Conservation (phyloP, 768 basidiomycete genomes). For the Sarcodon sp. region DNA sequence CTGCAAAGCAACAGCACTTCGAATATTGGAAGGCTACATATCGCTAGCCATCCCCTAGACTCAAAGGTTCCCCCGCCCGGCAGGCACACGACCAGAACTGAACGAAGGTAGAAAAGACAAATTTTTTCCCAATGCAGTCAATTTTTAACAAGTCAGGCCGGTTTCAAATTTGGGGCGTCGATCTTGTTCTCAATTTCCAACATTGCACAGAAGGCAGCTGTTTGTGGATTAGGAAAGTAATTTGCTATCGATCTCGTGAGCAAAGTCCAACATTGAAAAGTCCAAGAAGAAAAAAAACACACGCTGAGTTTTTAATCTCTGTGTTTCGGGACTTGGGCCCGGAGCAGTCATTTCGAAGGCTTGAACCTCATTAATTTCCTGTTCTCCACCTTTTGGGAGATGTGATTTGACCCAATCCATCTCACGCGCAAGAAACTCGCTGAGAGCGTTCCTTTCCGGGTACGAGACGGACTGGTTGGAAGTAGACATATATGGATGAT, state of each 20-base stretch:
- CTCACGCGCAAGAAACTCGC: slow-evolving; percentile 43
- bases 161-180: slow-evolving; percentile 1
- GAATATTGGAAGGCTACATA: too few species aligned
- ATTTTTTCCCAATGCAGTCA: too few species aligned
- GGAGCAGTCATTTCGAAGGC: slow-evolving; percentile 57
- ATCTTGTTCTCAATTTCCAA: slow-evolving; percentile 68
- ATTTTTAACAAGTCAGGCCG: too few species aligned
- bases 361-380: slow-evolving; percentile 44
- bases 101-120: too few species aligned
- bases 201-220: slow-evolving; percentile 73
- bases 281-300: slow-evolving; percentile 10
- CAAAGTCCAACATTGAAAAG: background rate
- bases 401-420: slow-evolving; percentile 57
- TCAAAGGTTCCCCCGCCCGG: too few species aligned
- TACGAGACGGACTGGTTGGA: slow-evolving; percentile 33
- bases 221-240: slow-evolving; percentile 83
- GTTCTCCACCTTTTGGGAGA: slow-evolving; percentile 18
- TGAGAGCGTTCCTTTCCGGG: slow-evolving; percentile 39
- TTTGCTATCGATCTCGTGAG: slow-evolving; percentile 33
- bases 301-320: slow-evolving; percentile 23
- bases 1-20: too few species aligned
- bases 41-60: too few species aligned
- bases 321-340: slow-evolving; percentile 27
- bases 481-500: slow-evolving; percentile 58
- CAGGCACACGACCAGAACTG: too few species aligned